Conservation (phyloP, 352 stramenopile genomes). For the Pythium phragmitis region DNA sequence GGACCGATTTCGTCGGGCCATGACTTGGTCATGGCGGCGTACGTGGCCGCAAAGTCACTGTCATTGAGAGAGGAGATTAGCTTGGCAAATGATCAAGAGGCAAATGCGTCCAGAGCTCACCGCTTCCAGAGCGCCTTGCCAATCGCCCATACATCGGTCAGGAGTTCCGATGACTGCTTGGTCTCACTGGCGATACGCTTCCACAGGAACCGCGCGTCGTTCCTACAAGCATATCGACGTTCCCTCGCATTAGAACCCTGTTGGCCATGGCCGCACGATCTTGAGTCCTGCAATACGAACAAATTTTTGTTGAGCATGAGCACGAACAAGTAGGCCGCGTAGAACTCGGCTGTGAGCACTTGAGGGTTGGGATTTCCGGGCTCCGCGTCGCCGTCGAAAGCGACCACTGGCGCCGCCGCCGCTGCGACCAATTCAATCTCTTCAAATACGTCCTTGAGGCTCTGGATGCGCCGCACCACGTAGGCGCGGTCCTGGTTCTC, state of each 20-base stretch:
- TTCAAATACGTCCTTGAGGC: slow-evolving; percentile 42
- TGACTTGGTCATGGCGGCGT: slow-evolving; percentile 50
- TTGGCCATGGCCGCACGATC: no score
- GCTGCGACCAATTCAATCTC: slow-evolving; percentile 60
- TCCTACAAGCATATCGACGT: slow-evolving; percentile 24
- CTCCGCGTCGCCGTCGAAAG: neutral
- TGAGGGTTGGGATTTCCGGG: slow-evolving; percentile 29
- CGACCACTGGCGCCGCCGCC: slow-evolving; percentile 23
- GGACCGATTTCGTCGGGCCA: slow-evolving; percentile 43
- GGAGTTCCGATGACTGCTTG: slow-evolving; percentile 44
- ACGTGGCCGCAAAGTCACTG: slow-evolving; percentile 52
- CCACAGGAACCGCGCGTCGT: slow-evolving; percentile 75
- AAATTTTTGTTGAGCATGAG: slow-evolving; percentile 51
- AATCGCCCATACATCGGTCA: slow-evolving; percentile 56
- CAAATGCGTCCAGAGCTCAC: slow-evolving; percentile 21
- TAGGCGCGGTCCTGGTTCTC: slow-evolving; percentile 25
- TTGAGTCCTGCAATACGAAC: slow-evolving; percentile 21
- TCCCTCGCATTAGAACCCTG: neutral
- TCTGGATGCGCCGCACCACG: slow-evolving; percentile 24
- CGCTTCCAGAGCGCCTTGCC: slow-evolving; percentile 66
- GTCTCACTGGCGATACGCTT: slow-evolving; percentile 50
- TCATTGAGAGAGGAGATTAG: neutral
- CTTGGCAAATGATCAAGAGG: neutral
- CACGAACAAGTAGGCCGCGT: slow-evolving; percentile 54
- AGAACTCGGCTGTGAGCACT: slow-evolving; percentile 52